These are phyloP conservation scores for Telopea speciosissima DNA, from an alignment of 177 flowering plant genomes.

Conservation along the genomic window DNA sequence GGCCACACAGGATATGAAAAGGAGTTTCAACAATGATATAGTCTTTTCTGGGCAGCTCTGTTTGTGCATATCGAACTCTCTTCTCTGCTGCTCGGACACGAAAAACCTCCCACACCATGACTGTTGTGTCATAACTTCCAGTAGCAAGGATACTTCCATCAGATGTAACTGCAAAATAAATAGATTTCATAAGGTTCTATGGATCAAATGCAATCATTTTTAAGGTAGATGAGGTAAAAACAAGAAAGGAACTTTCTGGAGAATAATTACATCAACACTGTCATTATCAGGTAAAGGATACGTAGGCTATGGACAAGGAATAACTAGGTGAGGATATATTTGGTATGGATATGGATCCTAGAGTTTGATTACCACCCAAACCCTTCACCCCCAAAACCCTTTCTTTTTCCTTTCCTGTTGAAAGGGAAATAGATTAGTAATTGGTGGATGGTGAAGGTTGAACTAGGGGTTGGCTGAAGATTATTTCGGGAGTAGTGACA, in stretches of 20 bases:
- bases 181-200: not conserved
- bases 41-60: constrained; percentile 67
- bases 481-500: too few relatives aligned
- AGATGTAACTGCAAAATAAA: constrained; percentile 62
- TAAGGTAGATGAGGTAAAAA: not conserved
- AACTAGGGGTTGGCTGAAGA: too few relatives aligned
- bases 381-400: too few relatives aligned
- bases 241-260: not conserved
- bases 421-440: too few relatives aligned
- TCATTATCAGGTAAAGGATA: not conserved
- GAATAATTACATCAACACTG: not conserved
- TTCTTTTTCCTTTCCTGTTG: too few relatives aligned
- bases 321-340: too few relatives aligned
- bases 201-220: not conserved
- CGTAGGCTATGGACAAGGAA: not conserved
- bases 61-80: constrained; percentile 44
- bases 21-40: constrained; percentile 70
- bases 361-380: too few relatives aligned
- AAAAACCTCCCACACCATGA: constrained; percentile 92
- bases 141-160: constrained; percentile 96
- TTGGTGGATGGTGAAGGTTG: too few relatives aligned
- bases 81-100: constrained; percentile 50
- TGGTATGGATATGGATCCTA: too few relatives aligned
- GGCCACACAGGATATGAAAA: constrained; percentile 94
- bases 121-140: constrained; percentile 97